These are phyloP conservation scores for Mortierella sp. DNA, from an alignment of 371 early-diverging fungal genomes.

Conservation along the genomic window DNA sequence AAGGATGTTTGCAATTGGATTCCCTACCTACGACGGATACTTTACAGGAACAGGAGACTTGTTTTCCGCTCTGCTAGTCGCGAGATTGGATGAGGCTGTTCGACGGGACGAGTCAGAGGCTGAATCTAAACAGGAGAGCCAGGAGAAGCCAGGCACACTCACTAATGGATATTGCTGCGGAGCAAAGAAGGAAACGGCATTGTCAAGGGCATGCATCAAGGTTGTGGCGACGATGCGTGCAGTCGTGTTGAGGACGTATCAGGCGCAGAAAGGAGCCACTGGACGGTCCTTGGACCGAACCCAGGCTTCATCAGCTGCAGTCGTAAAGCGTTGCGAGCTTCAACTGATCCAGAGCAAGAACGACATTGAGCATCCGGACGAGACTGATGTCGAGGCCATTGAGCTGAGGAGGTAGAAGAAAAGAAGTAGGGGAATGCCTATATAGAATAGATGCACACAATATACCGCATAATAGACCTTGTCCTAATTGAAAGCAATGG, in stretches of 20 bases:
- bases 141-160: neutral
- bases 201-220: constrained; percentile 64
- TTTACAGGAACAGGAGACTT: constrained; percentile 97
- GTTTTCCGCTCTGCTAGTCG: constrained; percentile 83
- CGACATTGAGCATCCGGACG: constrained; percentile 70
- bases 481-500: neutral
- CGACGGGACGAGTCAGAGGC: neutral
- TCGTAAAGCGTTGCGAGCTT: constrained; percentile 73
- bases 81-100: constrained; percentile 61
- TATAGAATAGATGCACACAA: neutral
- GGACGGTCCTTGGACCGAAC: constrained; percentile 44
- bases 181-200: constrained; percentile 13
- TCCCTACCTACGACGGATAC: constrained; percentile 80
- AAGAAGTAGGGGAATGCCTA: neutral
- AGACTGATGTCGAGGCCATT: constrained; percentile 25
- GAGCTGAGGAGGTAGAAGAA: constrained; percentile 19
- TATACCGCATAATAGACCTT: neutral
- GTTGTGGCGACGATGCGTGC: constrained; percentile 81
- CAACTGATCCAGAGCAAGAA: constrained; percentile 74
- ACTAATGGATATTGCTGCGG: neutral
- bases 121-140: neutral
- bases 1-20: constrained; percentile 69
- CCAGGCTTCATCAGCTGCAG: constrained; percentile 54
- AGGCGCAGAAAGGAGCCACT: constrained; percentile 56
- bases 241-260: constrained; percentile 75